Evolutionary conservation across 2,329 filamentous ascomycete genomes (phyloP), one percentile per base, ranked within the genome.

Genomic region (Lasiodiplodia hormozganensis): DNA sequence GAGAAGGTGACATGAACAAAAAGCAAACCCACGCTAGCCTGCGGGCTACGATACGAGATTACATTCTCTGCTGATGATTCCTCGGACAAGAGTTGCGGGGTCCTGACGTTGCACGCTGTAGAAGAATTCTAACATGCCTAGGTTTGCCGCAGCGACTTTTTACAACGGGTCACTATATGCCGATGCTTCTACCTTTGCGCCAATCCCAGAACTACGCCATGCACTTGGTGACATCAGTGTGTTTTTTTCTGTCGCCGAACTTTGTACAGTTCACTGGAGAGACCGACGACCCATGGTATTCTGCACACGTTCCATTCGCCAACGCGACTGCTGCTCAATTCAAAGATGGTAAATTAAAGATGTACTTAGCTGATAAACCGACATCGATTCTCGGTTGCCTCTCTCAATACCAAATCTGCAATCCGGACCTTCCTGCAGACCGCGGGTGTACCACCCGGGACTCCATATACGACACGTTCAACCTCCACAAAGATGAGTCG

Each of bases 221-320:
- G 70, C 64, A 2, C 72, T 78, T 52, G 74, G 75, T 7, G 78
- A 80, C 54, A 64, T 76, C 12, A 70, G 72, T 14, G 51, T 80
- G 6, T 72, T 78, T 52, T 78, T 78, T 77, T 68, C 71, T 81
- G 2, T 70, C 72, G 8, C 62, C 72, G 2, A 76, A 76, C 40
- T 66, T 56, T 23, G 70, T 81, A 23, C 52, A 47, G 7, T 80
- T 76, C 68, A 58, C 65, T 1, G 60, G 70, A 8, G 72, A 74
- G 7, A 72, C 73, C 38, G 66, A 74, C 25, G 78, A 80, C 66
- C 75, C 76, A 5, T 76, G 76, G 73, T 78, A 77, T 54, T 67
- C 71, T 1, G 76, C 77, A 5, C 72, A 75, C 36, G n/a, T 16
- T 6, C 23, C 47, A 21, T 51, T 21, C n/a, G 18, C 4, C 3